Evolutionary conservation across 805 yeast genomes (phyloP).

Genomic region (Starmerella apicola): DNA sequence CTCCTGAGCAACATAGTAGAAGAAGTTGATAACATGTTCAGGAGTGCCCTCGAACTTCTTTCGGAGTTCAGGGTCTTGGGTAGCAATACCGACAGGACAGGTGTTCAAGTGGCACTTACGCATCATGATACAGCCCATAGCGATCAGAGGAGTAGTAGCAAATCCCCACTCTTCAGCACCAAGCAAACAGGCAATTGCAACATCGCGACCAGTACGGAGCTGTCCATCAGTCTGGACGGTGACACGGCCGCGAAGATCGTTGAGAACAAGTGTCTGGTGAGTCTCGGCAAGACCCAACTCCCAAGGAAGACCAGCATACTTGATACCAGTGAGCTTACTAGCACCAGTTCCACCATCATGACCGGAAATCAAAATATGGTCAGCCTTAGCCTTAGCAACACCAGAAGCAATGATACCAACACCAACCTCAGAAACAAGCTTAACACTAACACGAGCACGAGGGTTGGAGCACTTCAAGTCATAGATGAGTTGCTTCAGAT

Average conservation of each 20-base stretch:
- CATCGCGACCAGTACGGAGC: slow-evolving; percentile 90
- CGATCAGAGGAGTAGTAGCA: slow-evolving; percentile 92
- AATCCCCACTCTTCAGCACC: slow-evolving; percentile 99
- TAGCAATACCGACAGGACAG: slow-evolving; percentile 98
- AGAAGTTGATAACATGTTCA: slow-evolving; percentile 95
- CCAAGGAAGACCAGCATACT: slow-evolving; percentile 98
- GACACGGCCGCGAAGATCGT: slow-evolving; percentile 91
- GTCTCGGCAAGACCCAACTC: slow-evolving; percentile 97
- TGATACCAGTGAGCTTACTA: slow-evolving; percentile 92
- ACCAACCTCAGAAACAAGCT: slow-evolving; percentile 95
- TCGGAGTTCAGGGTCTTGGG: slow-evolving; percentile 91
- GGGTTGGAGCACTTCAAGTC: slow-evolving; percentile 96
- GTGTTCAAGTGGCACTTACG: slow-evolving; percentile 87
- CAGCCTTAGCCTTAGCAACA: slow-evolving; percentile 98
- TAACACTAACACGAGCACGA: slow-evolving; percentile 91
- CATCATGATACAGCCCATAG: slow-evolving; percentile 96
- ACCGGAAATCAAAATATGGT: slow-evolving; percentile 88
- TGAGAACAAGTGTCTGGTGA: slow-evolving; percentile 90
- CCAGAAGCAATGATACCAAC: slow-evolving; percentile 99
- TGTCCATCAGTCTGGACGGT: slow-evolving; percentile 98
- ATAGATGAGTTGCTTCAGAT: slow-evolving; percentile 88
- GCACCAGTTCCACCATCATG: slow-evolving; percentile 99
- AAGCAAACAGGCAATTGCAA: slow-evolving; percentile 86
- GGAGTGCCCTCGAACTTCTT: slow-evolving; percentile 92
- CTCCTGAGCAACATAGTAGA: slow-evolving; percentile 88